Evolutionary conservation across 257 asterid species (phyloP).

Genomic region (Solanum pinnatisectum): DNA sequence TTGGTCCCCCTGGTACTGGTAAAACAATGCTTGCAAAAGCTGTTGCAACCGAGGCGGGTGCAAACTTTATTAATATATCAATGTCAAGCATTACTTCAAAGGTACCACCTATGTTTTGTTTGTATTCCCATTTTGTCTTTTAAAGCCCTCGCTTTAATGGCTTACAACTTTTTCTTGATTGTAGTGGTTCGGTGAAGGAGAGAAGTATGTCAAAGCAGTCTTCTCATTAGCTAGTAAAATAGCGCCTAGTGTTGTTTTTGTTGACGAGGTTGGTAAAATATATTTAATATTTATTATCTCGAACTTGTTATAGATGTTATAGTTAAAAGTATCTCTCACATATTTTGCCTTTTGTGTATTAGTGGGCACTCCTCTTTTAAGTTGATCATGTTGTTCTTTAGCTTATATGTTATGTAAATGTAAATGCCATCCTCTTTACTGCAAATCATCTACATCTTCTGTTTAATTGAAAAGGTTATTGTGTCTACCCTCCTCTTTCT

Average conservation of each 20-base stretch:
- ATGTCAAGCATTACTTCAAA: conserved; percentile 90
- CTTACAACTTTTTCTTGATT: conserved; percentile 1
- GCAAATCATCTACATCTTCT: not conserved
- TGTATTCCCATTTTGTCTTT: not conserved
- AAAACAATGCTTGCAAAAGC: conserved; percentile 96
- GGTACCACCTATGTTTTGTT: conserved; percentile 20
- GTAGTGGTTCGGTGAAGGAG: conserved; percentile 97
- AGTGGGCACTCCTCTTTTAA: not conserved
- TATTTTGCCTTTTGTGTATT: not conserved
- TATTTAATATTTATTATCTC: not conserved
- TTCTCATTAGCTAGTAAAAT: conserved; percentile 86
- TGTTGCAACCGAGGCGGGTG: conserved; percentile 92
- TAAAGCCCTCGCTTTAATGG: not conserved
- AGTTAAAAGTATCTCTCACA: not conserved
- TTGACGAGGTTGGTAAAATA: conserved; percentile 62
- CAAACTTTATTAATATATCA: conserved; percentile 79
- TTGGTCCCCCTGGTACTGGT: conserved; percentile 93
- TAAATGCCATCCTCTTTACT: not conserved
- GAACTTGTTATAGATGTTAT: not conserved
- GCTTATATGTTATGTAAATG: not conserved
- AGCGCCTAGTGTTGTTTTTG: conserved; percentile 75
- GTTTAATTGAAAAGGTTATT: not conserved
- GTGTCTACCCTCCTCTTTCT: not conserved
- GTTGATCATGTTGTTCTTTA: not conserved
- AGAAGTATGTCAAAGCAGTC: conserved; percentile 86